These are phyloP conservation scores for Gigaspora rosea DNA, from an alignment of 192 early-diverging fungal species.

Conservation along the genomic window DNA sequence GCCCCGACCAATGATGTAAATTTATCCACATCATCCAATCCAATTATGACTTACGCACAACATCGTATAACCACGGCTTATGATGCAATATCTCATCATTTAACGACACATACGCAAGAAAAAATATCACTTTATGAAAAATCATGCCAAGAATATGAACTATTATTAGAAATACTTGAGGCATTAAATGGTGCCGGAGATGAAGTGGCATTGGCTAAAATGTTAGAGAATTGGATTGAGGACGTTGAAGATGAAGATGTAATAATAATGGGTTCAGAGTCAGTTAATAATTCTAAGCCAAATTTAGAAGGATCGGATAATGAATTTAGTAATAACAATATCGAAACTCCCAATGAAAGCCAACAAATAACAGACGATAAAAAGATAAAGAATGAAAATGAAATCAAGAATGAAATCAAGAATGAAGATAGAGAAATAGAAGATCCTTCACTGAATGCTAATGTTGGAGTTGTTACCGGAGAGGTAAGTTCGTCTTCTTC, in stretches of 20 bases:
- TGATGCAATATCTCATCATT: constrained; percentile 28
- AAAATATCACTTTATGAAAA: constrained; percentile 32
- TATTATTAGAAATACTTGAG: constrained; percentile 32
- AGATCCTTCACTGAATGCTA: not conserved
- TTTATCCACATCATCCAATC: too few species aligned
- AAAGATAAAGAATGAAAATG: too few species aligned
- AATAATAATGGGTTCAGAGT: not conserved
- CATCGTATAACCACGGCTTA: not conserved
- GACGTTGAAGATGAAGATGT: constrained; percentile 9
- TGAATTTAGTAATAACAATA: constrained; percentile 1
- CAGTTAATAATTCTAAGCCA: not conserved
- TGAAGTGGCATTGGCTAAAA: constrained; percentile 17
- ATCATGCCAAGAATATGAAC: constrained; percentile 30
- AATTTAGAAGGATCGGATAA: not conserved
- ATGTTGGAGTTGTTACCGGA: not conserved
- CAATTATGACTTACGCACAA: too few species aligned
- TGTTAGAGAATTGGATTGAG: constrained; percentile 23
- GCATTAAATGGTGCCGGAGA: constrained; percentile 9
- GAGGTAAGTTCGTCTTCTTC: constrained; percentile 22
- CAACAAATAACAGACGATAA: too few species aligned
- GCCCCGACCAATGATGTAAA: constrained; percentile 3
- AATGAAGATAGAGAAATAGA: too few species aligned
- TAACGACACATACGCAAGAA: constrained; percentile 30
- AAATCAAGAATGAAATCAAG: too few species aligned
- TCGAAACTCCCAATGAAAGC: too few species aligned